Conservation (phyloP, 768 basidiomycete species). For the Strobilomyces dryophilus region DNA sequence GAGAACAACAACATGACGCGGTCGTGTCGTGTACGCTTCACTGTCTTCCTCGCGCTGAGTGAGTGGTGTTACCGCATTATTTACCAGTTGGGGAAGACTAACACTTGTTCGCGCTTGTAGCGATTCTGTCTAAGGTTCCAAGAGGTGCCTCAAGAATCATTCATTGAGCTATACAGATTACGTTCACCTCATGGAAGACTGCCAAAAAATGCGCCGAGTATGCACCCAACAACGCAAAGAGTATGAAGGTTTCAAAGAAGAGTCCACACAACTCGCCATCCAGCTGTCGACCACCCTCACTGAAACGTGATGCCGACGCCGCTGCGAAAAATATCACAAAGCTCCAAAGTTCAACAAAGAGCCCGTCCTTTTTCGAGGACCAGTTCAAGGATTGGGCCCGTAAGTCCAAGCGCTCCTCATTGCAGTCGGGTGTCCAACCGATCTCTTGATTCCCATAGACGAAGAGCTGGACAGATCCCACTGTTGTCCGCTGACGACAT, state of each 20-base stretch:
- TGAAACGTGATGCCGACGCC: slow-evolving; percentile 61
- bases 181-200: slow-evolving; percentile 79
- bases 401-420: slow-evolving; percentile 81
- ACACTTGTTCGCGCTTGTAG: slow-evolving; percentile 78
- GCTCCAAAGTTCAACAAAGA: slow-evolving; percentile 57
- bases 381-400: slow-evolving; percentile 78
- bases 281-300: slow-evolving; percentile 73
- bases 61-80: slow-evolving; percentile 83
- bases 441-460: slow-evolving; percentile 76
- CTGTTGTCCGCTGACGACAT: slow-evolving; percentile 50
- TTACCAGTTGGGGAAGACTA: slow-evolving; percentile 88
- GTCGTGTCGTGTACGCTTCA: slow-evolving; percentile 38
- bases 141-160: slow-evolving; percentile 43
- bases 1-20: slow-evolving; percentile 28
- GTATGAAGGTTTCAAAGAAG: slow-evolving; percentile 78
- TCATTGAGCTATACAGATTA: slow-evolving; percentile 78
- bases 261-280: slow-evolving; percentile 73
- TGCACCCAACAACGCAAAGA: slow-evolving; percentile 77
- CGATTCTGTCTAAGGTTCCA: slow-evolving; percentile 64
- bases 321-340: slow-evolving; percentile 62
- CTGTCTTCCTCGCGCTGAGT: slow-evolving; percentile 70
- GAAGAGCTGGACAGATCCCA: slow-evolving; percentile 50
- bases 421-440: slow-evolving; percentile 73
- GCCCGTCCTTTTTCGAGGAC: slow-evolving; percentile 61
- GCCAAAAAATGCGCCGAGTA: slow-evolving; percentile 77